Conservation (phyloP, 495 filamentous ascomycete species). For the Talaromyces liani region DNA sequence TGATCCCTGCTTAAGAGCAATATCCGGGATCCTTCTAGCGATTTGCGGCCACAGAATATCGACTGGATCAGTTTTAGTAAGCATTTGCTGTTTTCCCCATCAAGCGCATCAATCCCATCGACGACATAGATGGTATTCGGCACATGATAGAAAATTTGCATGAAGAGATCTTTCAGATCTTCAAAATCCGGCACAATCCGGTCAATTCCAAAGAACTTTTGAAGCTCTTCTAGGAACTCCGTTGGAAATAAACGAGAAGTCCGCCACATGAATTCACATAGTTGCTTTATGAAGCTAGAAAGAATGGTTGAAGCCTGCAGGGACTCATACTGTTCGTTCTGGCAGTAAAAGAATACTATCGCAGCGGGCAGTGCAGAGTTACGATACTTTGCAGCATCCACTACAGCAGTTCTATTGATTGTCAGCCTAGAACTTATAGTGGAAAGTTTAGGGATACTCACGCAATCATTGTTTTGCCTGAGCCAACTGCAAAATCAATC, state of each 20-base stretch:
- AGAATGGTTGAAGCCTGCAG: conserved; percentile 7
- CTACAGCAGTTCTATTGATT: conserved; percentile 11
- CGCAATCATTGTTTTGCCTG: conserved; percentile 21
- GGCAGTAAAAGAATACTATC: conserved; percentile 9
- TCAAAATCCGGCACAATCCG: conserved; percentile 12
- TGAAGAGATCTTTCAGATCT: conserved; percentile 16
- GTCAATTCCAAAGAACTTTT: conserved; percentile 11
- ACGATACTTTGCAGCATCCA: conserved; percentile 12
- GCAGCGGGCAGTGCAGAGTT: not conserved
- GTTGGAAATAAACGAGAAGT: not conserved
- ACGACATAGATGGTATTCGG: conserved; percentile 13
- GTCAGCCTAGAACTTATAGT: not conserved
- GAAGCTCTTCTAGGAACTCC: not conserved
- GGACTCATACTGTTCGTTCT: conserved; percentile 3
- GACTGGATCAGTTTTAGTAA: conserved; percentile 6
- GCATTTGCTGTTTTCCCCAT: conserved; percentile 5
- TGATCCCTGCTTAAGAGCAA: conserved; percentile 17
- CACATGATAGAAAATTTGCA: conserved; percentile 8
- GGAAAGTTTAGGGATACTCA: conserved; percentile 8
- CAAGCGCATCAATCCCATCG: conserved; percentile 13
- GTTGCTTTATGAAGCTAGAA: conserved; percentile 15
- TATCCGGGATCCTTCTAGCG: conserved; percentile 6
- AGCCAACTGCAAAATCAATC: conserved; percentile 17
- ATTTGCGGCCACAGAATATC: not conserved
- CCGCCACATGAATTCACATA: conserved; percentile 7